A percentile compares a stretch with the other conserved stretches of the same genome.
Evolutionary conservation across 2,329 filamentous ascomycete species (phyloP).

Genomic region (Trichoderma guizhouense): DNA sequence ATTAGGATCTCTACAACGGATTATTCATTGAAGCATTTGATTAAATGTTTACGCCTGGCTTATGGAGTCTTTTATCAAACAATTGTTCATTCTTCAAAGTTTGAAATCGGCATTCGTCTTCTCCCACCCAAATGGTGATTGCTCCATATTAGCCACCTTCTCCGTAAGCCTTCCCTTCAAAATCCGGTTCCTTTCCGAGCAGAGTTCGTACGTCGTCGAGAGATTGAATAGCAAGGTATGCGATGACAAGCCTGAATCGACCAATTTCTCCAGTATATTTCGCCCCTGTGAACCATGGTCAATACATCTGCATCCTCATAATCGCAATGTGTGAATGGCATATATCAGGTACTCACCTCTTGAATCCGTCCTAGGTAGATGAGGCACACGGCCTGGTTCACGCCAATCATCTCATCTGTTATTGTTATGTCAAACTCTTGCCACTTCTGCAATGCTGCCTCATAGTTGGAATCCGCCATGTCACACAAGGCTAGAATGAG

Average conservation of each 20-base stretch:
- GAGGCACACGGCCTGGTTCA: slow-evolving; percentile 81
- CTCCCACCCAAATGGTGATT: slow-evolving; percentile 62
- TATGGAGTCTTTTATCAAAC: background rate
- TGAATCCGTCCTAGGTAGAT: slow-evolving; percentile 76
- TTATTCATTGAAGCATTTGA: background rate
- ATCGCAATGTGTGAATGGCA: slow-evolving; percentile 20
- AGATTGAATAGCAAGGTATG: slow-evolving; percentile 85
- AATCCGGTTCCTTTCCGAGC: slow-evolving; percentile 69
- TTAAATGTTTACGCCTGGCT: background rate
- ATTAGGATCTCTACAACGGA: background rate
- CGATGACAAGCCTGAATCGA: slow-evolving; percentile 63
- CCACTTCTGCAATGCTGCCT: slow-evolving; percentile 62
- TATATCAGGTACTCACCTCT: slow-evolving; percentile 55
- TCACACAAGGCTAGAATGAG: slow-evolving; percentile 66
- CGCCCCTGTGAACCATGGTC: slow-evolving; percentile 52
- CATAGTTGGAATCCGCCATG: slow-evolving; percentile 75
- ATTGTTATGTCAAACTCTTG: slow-evolving; percentile 41
- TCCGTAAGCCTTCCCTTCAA: slow-evolving; percentile 71
- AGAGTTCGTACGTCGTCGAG: slow-evolving; percentile 86
- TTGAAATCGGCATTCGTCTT: slow-evolving; percentile 74
- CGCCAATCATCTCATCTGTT: slow-evolving; percentile 66
- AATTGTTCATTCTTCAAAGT: slow-evolving; percentile 43
- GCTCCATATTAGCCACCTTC: slow-evolving; percentile 58
- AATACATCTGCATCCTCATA: background rate
- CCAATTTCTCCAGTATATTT: slow-evolving; percentile 61